Conservation (phyloP, 352 stramenopile genomes). For the Globisporangium parvum region DNA sequence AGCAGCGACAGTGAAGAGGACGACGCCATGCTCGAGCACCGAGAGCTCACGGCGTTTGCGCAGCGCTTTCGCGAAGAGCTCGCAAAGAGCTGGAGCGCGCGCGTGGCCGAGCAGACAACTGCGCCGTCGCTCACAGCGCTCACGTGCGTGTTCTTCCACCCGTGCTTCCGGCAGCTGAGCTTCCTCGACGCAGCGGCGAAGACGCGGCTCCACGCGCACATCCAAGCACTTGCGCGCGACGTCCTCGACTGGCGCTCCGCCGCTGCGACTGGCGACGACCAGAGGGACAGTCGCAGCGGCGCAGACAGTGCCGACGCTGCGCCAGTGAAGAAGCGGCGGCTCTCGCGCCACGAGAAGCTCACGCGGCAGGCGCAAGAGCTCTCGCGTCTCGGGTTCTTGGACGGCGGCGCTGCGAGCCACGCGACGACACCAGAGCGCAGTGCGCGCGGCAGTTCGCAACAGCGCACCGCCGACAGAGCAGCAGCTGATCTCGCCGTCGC, state of each 20-base stretch:
- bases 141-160: slow-evolving; percentile 18
- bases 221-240: slow-evolving; percentile 7
- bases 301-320: neutral
- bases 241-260: slow-evolving; percentile 3
- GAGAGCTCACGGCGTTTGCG: no score
- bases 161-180: slow-evolving; percentile 19
- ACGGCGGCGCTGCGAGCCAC: neutral
- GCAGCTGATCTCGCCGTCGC: slow-evolving; percentile 1
- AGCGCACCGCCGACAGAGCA: slow-evolving; percentile 1
- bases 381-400: slow-evolving; percentile 13
- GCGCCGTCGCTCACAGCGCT: slow-evolving; percentile 2
- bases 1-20: no score
- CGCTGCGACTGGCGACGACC: neutral
- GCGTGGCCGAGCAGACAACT: slow-evolving; percentile 2
- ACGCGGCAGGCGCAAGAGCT: slow-evolving; percentile 14
- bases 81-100: neutral
- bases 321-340: slow-evolving; percentile 12
- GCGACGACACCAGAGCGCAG: neutral
- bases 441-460: neutral
- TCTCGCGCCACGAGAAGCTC: slow-evolving; percentile 12
- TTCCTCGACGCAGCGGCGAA: slow-evolving; percentile 9
- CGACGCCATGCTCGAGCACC: no score
- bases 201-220: slow-evolving; percentile 1
- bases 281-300: neutral
- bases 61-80: no score